phyloP scores from a whole-genome alignment of 116 monocot species.

The Phalaenopsis hybrid region DNA sequence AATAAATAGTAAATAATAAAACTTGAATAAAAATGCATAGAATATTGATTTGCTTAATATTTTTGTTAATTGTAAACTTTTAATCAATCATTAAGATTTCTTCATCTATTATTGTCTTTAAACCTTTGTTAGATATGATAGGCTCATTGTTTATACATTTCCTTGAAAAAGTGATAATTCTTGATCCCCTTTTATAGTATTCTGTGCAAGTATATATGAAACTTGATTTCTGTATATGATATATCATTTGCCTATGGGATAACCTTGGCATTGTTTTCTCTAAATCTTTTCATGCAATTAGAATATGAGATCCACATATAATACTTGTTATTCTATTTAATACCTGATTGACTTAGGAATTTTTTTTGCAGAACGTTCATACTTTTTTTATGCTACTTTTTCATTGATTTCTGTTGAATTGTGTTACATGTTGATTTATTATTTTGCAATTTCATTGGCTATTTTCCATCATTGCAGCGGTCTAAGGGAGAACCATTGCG shows the following conservation, averaged over 20 bases:
- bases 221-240: neutral
- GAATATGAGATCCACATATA: neutral
- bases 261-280: neutral
- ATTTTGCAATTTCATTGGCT: neutral
- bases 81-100: neutral
- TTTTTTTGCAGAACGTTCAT: neutral
- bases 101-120: neutral
- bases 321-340: neutral
- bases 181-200: neutral
- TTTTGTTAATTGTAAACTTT: no score
- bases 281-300: neutral
- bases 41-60: no score
- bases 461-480: constrained; percentile 36
- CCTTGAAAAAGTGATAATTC: neutral
- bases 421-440: neutral
- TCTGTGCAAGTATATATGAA: neutral
- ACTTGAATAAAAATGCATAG: no score
- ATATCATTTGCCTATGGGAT: neutral
- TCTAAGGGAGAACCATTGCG: constrained; percentile 69
- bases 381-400: neutral
- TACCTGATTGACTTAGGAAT: neutral
- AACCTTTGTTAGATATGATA: neutral
- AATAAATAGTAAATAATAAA: neutral
- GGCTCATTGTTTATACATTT: neutral
- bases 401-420: neutral